phyloP scores from a whole-genome alignment of 2,329 filamentous ascomycete genomes.

The Cryphonectria japonica region DNA sequence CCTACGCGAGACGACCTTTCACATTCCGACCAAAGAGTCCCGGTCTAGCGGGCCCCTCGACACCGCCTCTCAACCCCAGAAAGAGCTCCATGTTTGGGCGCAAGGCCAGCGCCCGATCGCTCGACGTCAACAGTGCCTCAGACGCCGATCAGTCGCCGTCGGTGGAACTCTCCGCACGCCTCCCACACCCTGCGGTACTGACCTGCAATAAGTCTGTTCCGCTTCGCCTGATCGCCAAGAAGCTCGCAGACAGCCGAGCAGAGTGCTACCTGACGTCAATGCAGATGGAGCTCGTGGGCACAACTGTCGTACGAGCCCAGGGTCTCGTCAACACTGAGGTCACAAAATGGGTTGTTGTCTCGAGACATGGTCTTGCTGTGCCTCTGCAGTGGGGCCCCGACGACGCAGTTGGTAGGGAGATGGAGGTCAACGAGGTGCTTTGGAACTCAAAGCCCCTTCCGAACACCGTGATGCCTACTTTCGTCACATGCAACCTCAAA shows the following conservation, averaged over 20 bases:
- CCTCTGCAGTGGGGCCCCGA: constrained; percentile 64
- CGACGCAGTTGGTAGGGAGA: constrained; percentile 66
- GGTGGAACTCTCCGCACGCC: constrained; percentile 75
- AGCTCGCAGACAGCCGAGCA: constrained; percentile 69
- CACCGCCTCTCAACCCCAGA: constrained; percentile 52
- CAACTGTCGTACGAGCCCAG: constrained; percentile 79
- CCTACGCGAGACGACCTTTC: constrained; percentile 77
- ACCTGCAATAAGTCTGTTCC: constrained; percentile 89
- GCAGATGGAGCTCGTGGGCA: constrained; percentile 80
- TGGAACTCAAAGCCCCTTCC: constrained; percentile 78
- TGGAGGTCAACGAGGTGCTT: constrained; percentile 68
- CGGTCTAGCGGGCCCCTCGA: constrained; percentile 34
- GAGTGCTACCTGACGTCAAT: constrained; percentile 76
- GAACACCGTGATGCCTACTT: constrained; percentile 84
- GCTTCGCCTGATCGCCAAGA: constrained; percentile 78
- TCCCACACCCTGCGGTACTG: constrained; percentile 85
- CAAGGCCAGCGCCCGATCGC: constrained; percentile 20
- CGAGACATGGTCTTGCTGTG: constrained; percentile 71
- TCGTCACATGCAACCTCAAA: constrained; percentile 85
- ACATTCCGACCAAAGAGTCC: constrained; percentile 53
- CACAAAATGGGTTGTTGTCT: constrained; percentile 76
- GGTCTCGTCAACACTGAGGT: constrained; percentile 72
- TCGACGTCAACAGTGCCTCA: constrained; percentile 14
- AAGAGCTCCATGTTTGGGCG: constrained; percentile 45
- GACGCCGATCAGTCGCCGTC: constrained; percentile 58